Percentiles rank a stretch among this genome's conserved stretches.
phyloP scores from a whole-genome alignment of 306 rosid species.

The Delonix regia region DNA sequence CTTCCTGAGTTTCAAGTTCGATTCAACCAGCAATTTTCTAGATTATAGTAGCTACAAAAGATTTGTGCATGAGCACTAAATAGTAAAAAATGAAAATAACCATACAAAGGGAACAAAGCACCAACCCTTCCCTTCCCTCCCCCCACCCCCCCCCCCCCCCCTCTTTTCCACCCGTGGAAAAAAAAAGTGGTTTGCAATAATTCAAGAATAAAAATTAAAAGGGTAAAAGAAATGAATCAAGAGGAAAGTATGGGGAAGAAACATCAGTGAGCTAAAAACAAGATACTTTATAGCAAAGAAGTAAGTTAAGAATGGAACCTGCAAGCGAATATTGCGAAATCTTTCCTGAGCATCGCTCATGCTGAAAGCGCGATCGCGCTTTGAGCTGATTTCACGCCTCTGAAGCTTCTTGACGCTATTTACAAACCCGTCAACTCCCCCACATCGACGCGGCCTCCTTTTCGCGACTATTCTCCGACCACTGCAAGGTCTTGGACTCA shows the following conservation, averaged over 20 bases:
- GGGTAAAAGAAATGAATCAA: background rate
- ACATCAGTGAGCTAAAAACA: background rate
- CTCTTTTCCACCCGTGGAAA: background rate
- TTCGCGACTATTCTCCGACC: constrained; percentile 46
- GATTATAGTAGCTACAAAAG: background rate
- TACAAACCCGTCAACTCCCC: constrained; percentile 35
- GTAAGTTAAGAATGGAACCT: constrained; percentile 17
- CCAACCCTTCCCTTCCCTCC: too few relatives aligned
- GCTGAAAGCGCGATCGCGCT: constrained; percentile 39
- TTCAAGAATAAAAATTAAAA: background rate
- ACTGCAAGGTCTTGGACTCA: constrained; percentile 46
- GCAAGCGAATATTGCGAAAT: constrained; percentile 46
- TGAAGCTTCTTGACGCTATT: constrained; percentile 52
- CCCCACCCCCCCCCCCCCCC: background rate
- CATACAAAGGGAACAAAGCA: too few relatives aligned
- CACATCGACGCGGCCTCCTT: constrained; percentile 36
- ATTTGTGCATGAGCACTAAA: background rate
- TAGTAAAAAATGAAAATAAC: background rate
- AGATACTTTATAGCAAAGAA: background rate
- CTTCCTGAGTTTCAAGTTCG: background rate
- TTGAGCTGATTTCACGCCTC: constrained; percentile 51
- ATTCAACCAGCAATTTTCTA: background rate
- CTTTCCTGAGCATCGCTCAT: constrained; percentile 46
- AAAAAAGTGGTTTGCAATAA: background rate
- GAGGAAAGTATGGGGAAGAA: background rate